Evolutionary conservation across 306 rosid species (phyloP).

Genomic region (Pyrus communis): DNA sequence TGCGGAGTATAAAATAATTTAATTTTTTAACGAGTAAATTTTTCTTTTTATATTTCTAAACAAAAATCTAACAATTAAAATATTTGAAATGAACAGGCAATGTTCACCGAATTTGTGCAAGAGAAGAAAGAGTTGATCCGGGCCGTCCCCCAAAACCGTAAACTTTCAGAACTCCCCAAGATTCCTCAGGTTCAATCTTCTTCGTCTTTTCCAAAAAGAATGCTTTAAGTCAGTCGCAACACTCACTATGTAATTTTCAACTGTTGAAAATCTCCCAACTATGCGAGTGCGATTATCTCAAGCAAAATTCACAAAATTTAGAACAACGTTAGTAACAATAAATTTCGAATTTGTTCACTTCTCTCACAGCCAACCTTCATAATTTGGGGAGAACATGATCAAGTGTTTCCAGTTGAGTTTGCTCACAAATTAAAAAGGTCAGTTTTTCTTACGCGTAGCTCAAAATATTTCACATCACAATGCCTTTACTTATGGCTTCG

Average conservation of each 20-base stretch:
- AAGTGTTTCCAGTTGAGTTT: conserved; percentile 58
- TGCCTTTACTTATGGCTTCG: no score
- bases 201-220: neutral
- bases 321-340: neutral
- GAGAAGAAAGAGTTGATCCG: conserved; percentile 67
- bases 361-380: conserved; percentile 58
- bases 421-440: conserved; percentile 68
- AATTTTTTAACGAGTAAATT: no score
- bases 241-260: neutral
- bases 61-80: no score
- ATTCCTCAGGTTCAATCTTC: conserved; percentile 52
- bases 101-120: conserved; percentile 55
- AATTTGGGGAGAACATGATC: conserved; percentile 82
- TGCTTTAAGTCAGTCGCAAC: neutral
- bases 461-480: no score
- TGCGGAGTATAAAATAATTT: no score
- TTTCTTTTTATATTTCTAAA: no score
- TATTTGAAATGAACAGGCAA: conserved; percentile 38
- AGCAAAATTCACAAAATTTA: neutral
- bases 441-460: neutral
- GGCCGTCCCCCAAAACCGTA: conserved; percentile 51
- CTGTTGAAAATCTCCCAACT: neutral
- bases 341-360: neutral
- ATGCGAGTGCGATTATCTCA: accelerated
- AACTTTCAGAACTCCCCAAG: conserved; percentile 52